Base-by-base conservation (phyloP, 257 asterid genomes). In the Penstemon eatonii region DNA sequence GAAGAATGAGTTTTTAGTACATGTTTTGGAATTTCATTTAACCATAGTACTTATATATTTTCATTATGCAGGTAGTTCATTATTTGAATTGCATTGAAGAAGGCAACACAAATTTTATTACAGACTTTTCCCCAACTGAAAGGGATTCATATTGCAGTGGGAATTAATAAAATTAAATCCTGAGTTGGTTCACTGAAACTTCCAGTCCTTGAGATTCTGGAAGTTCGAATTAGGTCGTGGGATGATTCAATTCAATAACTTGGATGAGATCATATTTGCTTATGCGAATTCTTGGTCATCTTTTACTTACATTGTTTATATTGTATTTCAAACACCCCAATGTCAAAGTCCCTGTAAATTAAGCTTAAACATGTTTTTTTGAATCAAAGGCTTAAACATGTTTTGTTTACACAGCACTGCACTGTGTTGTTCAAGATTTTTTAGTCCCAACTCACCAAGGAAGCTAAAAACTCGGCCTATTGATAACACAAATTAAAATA, bases 11-110 rank as follows among this genome's bases (percentile, higher is more conserved):
- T 10, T 45, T 45, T 57, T 8, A 46, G 39, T 15, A 44, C 38
- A 3, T 44, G 9, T 8, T 33, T 36, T 13, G 42, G 8, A 12
- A 46, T 37, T 49, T 33, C 9, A 13, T 7, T 7, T 38, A 53
- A 55, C 4, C 33, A n/a, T 25, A 25, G 33, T 63, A 10, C 4
- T 39, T 44, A 12, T 3, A 56, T 3, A 56, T 65, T 57, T n/a
- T 44, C 25, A 7, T 3, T 8, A 36, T 70, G 76, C 79, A 81
- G 86, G 86, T 81, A 10, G 75, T 78, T 13, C 65, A 72, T 33
- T 57, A 69, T 73, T 66, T 78, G 25, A 81, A 66, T 46, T 78
- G 80, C 76, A 75, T 74, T 47, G 72, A 67, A 39, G 71, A 73
- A 25, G 81, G 68, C 39, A 74, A 74, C 45, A 64, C 73, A 15